phyloP scores from a whole-genome alignment of 2,329 filamentous ascomycete species.

The Pseudocercospora fuligena region DNA sequence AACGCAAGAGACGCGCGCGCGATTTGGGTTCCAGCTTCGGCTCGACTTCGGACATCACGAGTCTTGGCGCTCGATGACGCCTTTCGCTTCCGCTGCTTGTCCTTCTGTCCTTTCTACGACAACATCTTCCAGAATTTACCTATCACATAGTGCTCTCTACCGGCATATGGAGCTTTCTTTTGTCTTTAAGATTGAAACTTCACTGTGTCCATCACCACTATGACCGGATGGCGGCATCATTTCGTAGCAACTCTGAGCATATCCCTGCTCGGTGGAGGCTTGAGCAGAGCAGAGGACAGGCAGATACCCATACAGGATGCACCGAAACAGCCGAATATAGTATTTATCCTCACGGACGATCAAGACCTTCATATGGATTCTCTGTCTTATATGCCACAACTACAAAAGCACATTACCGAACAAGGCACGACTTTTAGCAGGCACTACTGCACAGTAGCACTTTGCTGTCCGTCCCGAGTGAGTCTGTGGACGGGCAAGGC shows the following conservation, averaged over 20 bases:
- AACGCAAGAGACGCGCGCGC: too few relatives aligned
- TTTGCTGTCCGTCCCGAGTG: constrained; percentile 72
- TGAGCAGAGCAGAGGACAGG: not conserved
- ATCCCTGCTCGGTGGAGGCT: not conserved
- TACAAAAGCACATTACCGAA: constrained; percentile 61
- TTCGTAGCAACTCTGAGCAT: not conserved
- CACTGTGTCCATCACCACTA: not conserved
- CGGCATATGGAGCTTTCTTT: too few relatives aligned
- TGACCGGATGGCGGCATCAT: not conserved
- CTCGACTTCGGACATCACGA: too few relatives aligned
- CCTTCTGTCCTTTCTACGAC: too few relatives aligned
- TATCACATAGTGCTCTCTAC: too few relatives aligned
- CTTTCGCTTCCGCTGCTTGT: too few relatives aligned
- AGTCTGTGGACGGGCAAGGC: constrained; percentile 68
- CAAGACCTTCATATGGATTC: constrained; percentile 68
- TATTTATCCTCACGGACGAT: constrained; percentile 72
- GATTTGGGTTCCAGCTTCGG: too few relatives aligned
- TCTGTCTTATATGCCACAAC: constrained; percentile 63
- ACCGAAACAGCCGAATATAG: constrained; percentile 58
- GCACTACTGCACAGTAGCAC: constrained; percentile 69
- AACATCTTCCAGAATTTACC: too few relatives aligned
- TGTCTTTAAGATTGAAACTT: not conserved
- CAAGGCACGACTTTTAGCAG: constrained; percentile 64
- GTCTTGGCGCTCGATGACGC: too few relatives aligned
- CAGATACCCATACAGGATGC: constrained; percentile 1